Conservation (phyloP, 768 basidiomycete species). For the Tricholoma furcatifolium region DNA sequence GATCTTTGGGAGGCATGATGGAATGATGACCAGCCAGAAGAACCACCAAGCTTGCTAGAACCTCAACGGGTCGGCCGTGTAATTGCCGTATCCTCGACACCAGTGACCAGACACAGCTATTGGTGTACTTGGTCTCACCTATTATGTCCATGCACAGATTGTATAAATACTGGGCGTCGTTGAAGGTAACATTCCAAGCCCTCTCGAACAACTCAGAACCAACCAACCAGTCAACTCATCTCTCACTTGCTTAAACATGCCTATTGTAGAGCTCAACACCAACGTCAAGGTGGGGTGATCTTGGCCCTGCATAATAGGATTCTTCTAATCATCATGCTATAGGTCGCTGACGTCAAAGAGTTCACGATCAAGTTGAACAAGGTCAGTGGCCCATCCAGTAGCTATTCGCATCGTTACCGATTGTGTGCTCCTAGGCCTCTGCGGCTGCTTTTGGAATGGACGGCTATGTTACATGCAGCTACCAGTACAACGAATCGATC, state of each 20-base stretch:
- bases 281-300: slow-evolving; percentile 3
- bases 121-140: too few species aligned
- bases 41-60: too few species aligned
- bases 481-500: slow-evolving; percentile 4
- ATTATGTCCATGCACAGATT: too few species aligned
- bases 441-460: slow-evolving; percentile 8
- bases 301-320: not conserved
- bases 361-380: slow-evolving; percentile 2
- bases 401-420: too few species aligned
- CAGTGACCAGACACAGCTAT: too few species aligned
- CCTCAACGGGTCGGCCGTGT: too few species aligned
- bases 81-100: too few species aligned
- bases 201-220: too few species aligned
- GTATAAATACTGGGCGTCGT: too few species aligned
- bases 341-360: slow-evolving; percentile 4
- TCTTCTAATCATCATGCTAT: not conserved
- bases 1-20: too few species aligned
- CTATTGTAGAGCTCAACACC: slow-evolving; percentile 4
- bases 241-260: not conserved
- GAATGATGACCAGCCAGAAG: too few species aligned
- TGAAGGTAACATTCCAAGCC: too few species aligned
- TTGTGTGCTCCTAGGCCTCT: not conserved
- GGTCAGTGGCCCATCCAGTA: not conserved
- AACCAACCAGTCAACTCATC: not conserved
- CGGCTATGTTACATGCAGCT: slow-evolving; percentile 6